Evolutionary conservation across 106 monocot genomes (phyloP), one percentile per base, ranked within the genome.

Genomic region (Triglochin maritima): DNA sequence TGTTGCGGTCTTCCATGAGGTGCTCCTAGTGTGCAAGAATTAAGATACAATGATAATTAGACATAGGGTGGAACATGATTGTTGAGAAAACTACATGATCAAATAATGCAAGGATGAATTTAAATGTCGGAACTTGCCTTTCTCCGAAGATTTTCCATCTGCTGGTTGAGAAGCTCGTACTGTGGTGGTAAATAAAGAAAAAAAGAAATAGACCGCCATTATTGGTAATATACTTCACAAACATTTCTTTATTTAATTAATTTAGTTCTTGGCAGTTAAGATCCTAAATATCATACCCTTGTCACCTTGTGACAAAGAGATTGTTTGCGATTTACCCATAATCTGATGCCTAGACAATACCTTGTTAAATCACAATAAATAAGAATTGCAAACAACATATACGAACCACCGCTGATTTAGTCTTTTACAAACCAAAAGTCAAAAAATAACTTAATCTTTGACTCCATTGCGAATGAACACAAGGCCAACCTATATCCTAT

Each of bases 81-180:
- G 8, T 59, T 2, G 8, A 2, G 29, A 42, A 60, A 42, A 14
- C 43, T 29, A 60, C 4, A 5, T 59, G 13, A 51, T 53, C 10
- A 57, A 41, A 46, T 46, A 47, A 43, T 49, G 47, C 4, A 60
- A 9, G n/a, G n/a, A 49, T 51, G 17, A 2, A 44, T 55, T 16
- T 54, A 11, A 9, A 60, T 47, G 6, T 56, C 16, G 9, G 60
- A 3, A 64, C 54, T 10, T 79, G 77, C 92, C 92, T 81, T 88
- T 58, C 71, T 73, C 55, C 79, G 81, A 45, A 93, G 72, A 69
- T 88, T 85, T 4, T 78, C 79, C 17, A 83, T 56, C 49, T 92
- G 87, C 61, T 88, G 88, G 46, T 75, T 62, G 64, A 92, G 64
- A 49, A 92, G 67, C 43, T 92, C 70, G 49, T 88, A 55, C 88